Evolutionary conservation across 2,329 filamentous ascomycete genomes (phyloP), one percentile per base, ranked within the genome.

Genomic region (Ophiocordyceps camponoti-leonardi): DNA sequence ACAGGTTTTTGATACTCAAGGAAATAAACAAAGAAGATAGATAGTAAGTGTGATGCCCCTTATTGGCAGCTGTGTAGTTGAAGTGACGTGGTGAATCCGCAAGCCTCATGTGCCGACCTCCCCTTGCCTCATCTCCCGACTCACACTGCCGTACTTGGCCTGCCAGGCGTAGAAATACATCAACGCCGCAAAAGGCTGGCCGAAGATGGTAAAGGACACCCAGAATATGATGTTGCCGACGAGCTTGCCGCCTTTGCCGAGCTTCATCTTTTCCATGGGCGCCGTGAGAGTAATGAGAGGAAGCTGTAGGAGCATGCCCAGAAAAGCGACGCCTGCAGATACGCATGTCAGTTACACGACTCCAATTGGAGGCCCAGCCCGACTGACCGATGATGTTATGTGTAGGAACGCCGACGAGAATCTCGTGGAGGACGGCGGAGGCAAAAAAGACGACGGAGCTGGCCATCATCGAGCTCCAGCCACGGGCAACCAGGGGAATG

Each of bases 151-250:
- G 59, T 94, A 95, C 67, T 96, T 96, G 46, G 86, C 86, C 65
- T 96, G 90, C 90, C 92, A 98, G 1, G 88, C 88, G 60, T 96
- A 96, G 62, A 95, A 98, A 62, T 98, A 98, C 60, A 94, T 71
- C 49, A 98, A 67, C 0, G 86, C 88, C 1, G 86, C 92, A 54
- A 96, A 75, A 0, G 92, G 92, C 67, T 98, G 92, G 4, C 92
- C 92, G 13, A 98, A 83, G 2, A 96, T 77, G 51, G 90, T 95
- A 58, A 98, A 98, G 13, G 84, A 90, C 19, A 95, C 72, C 92
- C 92, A 96, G 62, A 98, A 98, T 47, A 93, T 88, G 56, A 81
- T 80, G 61, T 98, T 98, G 2, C 92, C 92, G 26, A 93, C 71
- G 10, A 94, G 72, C 54, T 81, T 84, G 6, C 86, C 85, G 44